A percentile compares a stretch with the other conserved stretches of the same genome.
Conservation (phyloP, 208 protist species). For the Trypanosoma mega region DNA sequence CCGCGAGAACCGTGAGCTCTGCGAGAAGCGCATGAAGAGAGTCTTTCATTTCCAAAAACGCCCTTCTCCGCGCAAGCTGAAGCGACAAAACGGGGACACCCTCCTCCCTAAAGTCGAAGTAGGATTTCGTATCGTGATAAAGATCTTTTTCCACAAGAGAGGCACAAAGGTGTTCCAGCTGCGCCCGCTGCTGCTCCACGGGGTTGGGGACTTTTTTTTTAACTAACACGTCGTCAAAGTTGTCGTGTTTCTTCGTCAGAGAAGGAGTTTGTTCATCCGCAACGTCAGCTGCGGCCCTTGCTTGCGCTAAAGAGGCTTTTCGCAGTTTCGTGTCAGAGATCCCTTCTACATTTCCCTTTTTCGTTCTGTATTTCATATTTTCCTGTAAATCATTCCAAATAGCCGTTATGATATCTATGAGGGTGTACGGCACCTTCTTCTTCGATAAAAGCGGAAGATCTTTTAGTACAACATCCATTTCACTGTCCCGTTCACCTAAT, state of each 20-base stretch:
- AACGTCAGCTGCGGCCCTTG: neutral
- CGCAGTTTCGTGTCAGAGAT: too few species aligned
- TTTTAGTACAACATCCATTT: neutral
- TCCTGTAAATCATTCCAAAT: neutral
- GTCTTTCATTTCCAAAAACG: neutral
- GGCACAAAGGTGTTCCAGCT: too few species aligned
- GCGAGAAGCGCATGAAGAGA: neutral
- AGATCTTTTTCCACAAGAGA: too few species aligned
- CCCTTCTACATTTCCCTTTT: too few species aligned
- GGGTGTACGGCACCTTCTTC: neutral
- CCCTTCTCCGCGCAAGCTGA: neutral
- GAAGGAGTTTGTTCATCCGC: neutral
- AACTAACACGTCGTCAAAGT: too few species aligned
- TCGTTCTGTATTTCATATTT: slow-evolving; percentile 2
- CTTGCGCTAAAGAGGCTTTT: too few species aligned
- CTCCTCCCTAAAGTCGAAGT: slow-evolving; percentile 7
- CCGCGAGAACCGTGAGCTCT: too few species aligned
- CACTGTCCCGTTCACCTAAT: neutral
- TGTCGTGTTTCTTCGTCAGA: too few species aligned
- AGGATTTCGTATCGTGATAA: neutral
- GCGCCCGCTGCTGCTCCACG: too few species aligned
- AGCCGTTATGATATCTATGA: slow-evolving; percentile 1
- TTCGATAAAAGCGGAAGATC: neutral
- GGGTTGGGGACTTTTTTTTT: too few species aligned
- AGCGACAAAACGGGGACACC: neutral